Evolutionary conservation across 1,284 basidiomycete genomes (phyloP).

Genomic region (Trichosporon ovoides): DNA sequence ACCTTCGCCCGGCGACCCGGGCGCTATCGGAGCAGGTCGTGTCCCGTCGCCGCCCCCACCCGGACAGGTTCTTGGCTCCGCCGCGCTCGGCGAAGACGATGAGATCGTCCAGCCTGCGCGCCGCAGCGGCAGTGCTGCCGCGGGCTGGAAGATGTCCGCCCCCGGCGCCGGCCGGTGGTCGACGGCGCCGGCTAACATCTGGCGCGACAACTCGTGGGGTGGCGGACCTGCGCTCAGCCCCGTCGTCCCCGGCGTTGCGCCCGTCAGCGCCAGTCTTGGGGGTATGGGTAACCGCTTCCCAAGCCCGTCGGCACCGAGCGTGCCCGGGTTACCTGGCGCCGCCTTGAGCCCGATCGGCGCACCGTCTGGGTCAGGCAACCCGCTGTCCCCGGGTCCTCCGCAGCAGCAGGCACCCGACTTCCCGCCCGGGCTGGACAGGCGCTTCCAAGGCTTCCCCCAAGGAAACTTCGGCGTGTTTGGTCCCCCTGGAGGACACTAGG

Average conservation of each 20-base stretch:
- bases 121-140: constrained; percentile 24
- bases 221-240: neutral
- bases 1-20: constrained; percentile 5
- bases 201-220: constrained; percentile 9
- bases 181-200: constrained; percentile 25
- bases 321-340: neutral
- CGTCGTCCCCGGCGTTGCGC: constrained; percentile 2
- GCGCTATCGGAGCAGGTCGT: constrained; percentile 5
- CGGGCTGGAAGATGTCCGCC: constrained; percentile 24
- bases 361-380: neutral
- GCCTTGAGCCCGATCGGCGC: neutral
- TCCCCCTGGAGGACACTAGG: neutral
- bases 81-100: constrained; percentile 13
- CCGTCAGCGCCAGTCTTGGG: neutral
- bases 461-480: neutral
- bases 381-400: neutral
- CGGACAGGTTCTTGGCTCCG: constrained; percentile 23
- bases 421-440: neutral
- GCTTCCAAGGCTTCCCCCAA: neutral
- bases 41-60: constrained; percentile 29
- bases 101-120: constrained; percentile 31
- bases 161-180: constrained; percentile 37
- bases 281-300: constrained; percentile 4
- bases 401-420: neutral
- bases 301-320: neutral